Conservation (phyloP, 441 rosid species). For the Pelargonium fulgidum region DNA sequence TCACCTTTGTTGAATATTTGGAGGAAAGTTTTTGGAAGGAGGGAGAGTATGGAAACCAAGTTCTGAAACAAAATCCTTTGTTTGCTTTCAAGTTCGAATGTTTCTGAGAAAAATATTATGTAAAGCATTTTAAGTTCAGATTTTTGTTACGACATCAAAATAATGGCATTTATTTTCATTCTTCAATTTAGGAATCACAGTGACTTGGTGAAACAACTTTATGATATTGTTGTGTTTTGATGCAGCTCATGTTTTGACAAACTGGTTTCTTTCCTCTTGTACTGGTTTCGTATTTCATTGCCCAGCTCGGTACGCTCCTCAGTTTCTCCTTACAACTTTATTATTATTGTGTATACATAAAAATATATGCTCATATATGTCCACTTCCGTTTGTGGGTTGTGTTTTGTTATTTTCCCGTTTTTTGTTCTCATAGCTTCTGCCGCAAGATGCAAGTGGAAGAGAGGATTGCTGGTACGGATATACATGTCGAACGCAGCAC, state of each 20-base stretch:
- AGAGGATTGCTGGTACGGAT: constrained; percentile 91
- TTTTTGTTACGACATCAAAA: not conserved
- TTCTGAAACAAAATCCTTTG: not conserved
- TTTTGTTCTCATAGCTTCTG: constrained; percentile 28
- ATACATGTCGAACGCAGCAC: constrained; percentile 79
- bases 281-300: constrained; percentile 71
- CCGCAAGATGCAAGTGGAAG: constrained; percentile 53
- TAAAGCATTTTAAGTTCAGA: not conserved
- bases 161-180: not conserved
- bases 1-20: not conserved
- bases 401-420: not conserved
- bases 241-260: constrained; percentile 74
- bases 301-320: constrained; percentile 44
- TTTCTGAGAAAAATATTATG: no score
- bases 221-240: constrained; percentile 8
- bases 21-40: not conserved
- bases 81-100: not conserved
- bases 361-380: not conserved
- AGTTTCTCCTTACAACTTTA: not conserved
- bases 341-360: not conserved
- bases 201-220: not conserved
- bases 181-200: no score
- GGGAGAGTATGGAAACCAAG: not conserved
- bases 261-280: constrained; percentile 68
- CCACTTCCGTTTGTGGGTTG: not conserved